phyloP scores from a whole-genome alignment of 164 flowering plant species.

The Vitis vinifera region ASM3070453v1 NC_081821.1:9988501-9989000 shows the following conservation, averaged over 20 bases:
- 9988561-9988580: slow-evolving; percentile 58
- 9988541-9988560: slow-evolving; percentile 1
- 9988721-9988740: background rate
- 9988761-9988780: slow-evolving; percentile 23
- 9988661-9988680: slow-evolving; percentile 80
- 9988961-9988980: background rate
- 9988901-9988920: background rate
- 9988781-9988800: slow-evolving; percentile 41
- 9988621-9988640: slow-evolving; percentile 81
- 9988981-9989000: background rate
- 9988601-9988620: slow-evolving; percentile 84
- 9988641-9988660: slow-evolving; percentile 76
- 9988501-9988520: background rate
- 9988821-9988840: background rate
- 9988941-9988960: no score
- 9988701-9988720: slow-evolving; percentile 19
- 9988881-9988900: background rate
- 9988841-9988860: no score
- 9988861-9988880: no score
- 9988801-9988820: background rate
- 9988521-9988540: background rate
- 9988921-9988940: no score
- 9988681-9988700: slow-evolving; percentile 85
- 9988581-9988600: slow-evolving; percentile 94
- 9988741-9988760: no score